A percentile compares a stretch with the other conserved stretches of the same genome.
Conservation (phyloP, 441 rosid species). For the Aquilaria agallochum region DNA sequence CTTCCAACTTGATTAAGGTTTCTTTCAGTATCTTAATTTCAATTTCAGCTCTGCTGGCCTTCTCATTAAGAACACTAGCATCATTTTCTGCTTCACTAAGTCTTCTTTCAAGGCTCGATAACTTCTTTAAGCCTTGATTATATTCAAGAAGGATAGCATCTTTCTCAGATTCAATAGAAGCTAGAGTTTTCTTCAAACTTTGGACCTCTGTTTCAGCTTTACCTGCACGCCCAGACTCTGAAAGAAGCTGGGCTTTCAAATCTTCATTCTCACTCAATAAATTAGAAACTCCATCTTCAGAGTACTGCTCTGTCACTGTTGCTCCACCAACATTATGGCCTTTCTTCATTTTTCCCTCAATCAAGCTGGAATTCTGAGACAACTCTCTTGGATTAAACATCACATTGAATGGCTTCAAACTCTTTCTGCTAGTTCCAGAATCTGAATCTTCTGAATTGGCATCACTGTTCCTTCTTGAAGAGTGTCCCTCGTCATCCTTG, state of each 20-base stretch:
- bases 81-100: conserved; percentile 38
- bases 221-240: conserved; percentile 29
- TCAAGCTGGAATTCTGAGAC: conserved; percentile 12
- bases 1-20: conserved; percentile 45
- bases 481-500: conserved; percentile 23
- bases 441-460: conserved; percentile 29
- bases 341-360: conserved; percentile 18
- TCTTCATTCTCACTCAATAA: conserved; percentile 26
- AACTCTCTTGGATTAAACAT: conserved; percentile 24
- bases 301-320: conserved; percentile 10
- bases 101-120: conserved; percentile 42
- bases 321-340: conserved; percentile 16
- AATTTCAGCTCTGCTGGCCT: conserved; percentile 55
- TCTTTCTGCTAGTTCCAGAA: conserved; percentile 37
- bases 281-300: conserved; percentile 14
- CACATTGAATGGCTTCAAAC: conserved; percentile 40
- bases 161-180: conserved; percentile 52
- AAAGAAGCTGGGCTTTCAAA: conserved; percentile 21
- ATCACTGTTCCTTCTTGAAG: conserved; percentile 25
- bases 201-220: conserved; percentile 46
- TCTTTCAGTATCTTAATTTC: conserved; percentile 53
- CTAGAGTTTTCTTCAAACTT: conserved; percentile 39
- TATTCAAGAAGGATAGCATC: conserved; percentile 43
- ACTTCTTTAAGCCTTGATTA: conserved; percentile 45
- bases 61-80: conserved; percentile 45